These are phyloP conservation scores for Sphaerulina vaccinii DNA, from an alignment of 2,329 filamentous ascomycete species.

Conservation along the genomic window DNA sequence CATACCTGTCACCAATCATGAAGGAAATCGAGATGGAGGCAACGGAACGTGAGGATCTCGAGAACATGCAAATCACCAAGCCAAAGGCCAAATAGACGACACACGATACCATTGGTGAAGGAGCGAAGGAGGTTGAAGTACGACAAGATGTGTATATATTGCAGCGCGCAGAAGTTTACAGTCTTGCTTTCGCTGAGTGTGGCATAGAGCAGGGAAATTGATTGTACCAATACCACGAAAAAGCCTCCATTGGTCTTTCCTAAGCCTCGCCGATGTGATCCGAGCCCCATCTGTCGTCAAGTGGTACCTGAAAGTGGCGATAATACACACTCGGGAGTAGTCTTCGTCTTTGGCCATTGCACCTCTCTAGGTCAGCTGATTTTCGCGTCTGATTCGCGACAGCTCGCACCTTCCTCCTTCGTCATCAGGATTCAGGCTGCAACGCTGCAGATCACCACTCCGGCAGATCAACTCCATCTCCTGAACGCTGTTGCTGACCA, in stretches of 20 bases:
- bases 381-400: neutral
- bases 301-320: too few relatives aligned
- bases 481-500: neutral
- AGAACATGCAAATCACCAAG: constrained; percentile 61
- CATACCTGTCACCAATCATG: constrained; percentile 68
- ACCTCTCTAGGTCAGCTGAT: neutral
- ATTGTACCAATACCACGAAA: constrained; percentile 21
- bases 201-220: constrained; percentile 25
- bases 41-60: constrained; percentile 67
- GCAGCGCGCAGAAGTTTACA: constrained; percentile 17
- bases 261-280: neutral
- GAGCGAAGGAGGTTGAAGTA: constrained; percentile 1
- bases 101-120: neutral
- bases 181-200: constrained; percentile 13
- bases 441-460: too few relatives aligned
- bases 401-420: constrained; percentile 4
- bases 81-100: constrained; percentile 29
- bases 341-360: neutral
- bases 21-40: constrained; percentile 66
- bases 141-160: constrained; percentile 24
- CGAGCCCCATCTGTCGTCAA: too few relatives aligned
- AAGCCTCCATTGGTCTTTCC: neutral
- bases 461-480: neutral
- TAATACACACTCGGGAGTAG: too few relatives aligned
- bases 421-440: constrained; percentile 10